Conservation (phyloP, 169 alveolate genomes). For the Plasmodium vivax region DNA sequence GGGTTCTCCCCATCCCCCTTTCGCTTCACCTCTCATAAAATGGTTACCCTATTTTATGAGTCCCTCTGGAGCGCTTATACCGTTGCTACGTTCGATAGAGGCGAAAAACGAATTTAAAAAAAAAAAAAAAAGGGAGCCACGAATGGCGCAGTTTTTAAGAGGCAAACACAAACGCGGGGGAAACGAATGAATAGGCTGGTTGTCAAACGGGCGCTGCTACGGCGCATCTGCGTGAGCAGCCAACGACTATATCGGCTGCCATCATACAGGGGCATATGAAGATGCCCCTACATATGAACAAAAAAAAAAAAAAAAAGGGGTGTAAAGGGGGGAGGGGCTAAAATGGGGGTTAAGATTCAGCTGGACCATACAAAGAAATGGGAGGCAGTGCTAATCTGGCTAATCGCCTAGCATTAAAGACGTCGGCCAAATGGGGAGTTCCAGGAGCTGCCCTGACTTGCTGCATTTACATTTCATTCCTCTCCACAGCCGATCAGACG, state of each 20-base stretch:
- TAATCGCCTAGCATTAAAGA: neutral
- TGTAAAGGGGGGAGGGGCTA: neutral
- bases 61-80: neutral
- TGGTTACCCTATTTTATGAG: neutral
- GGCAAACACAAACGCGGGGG: neutral
- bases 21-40: neutral
- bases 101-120: neutral
- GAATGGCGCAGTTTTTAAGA: neutral
- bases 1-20: neutral
- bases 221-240: neutral
- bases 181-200: neutral
- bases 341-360: neutral
- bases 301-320: neutral
- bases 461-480: neutral
- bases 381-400: neutral
- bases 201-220: neutral
- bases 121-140: neutral
- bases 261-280: neutral
- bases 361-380: neutral
- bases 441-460: neutral
- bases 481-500: neutral
- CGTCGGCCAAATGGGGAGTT: neutral
- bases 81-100: neutral
- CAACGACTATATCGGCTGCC: neutral
- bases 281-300: neutral